phyloP scores from a whole-genome alignment of 495 filamentous ascomycete genomes.

The Xylaria acuta region DNA sequence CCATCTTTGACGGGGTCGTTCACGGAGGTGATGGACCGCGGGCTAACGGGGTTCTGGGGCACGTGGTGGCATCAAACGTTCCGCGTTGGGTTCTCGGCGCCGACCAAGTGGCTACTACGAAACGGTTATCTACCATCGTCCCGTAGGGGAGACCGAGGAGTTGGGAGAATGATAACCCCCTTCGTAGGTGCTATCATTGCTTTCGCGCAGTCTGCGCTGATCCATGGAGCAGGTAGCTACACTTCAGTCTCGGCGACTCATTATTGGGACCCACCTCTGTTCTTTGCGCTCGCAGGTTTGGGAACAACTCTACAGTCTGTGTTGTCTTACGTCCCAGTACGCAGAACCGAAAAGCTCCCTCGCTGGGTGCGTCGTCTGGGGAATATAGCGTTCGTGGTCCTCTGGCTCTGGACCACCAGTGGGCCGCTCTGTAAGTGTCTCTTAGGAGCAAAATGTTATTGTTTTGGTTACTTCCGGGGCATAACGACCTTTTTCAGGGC shows the following conservation, averaged over 20 bases:
- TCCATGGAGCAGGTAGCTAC: slow-evolving; percentile 66
- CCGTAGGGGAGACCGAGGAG: background rate
- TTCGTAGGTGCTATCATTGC: slow-evolving; percentile 49
- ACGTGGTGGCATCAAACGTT: slow-evolving; percentile 92
- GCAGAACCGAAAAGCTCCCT: slow-evolving; percentile 41
- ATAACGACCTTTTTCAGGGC: background rate
- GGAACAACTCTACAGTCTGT: slow-evolving; percentile 60
- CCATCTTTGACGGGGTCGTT: slow-evolving; percentile 67
- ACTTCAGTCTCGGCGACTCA: slow-evolving; percentile 55
- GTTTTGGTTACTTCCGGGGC: background rate
- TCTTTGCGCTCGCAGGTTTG: slow-evolving; percentile 64
- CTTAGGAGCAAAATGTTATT: background rate
- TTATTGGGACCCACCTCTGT: slow-evolving; percentile 46
- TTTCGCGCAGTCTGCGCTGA: slow-evolving; percentile 63
- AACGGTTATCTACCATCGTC: slow-evolving; percentile 38
- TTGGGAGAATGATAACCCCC: background rate
- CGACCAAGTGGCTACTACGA: slow-evolving; percentile 57
- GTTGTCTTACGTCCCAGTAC: slow-evolving; percentile 12
- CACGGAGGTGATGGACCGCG: slow-evolving; percentile 63
- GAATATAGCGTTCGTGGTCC: slow-evolving; percentile 59
- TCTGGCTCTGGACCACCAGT: slow-evolving; percentile 66
- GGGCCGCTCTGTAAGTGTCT: slow-evolving; percentile 38
- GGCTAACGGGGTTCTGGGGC: slow-evolving; percentile 79
- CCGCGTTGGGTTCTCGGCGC: slow-evolving; percentile 70
- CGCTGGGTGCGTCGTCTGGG: slow-evolving; percentile 47